Base-by-base conservation (phyloP, 2,329 filamentous ascomycete species). In the Aspergillus ochraceoroseus region DNA sequence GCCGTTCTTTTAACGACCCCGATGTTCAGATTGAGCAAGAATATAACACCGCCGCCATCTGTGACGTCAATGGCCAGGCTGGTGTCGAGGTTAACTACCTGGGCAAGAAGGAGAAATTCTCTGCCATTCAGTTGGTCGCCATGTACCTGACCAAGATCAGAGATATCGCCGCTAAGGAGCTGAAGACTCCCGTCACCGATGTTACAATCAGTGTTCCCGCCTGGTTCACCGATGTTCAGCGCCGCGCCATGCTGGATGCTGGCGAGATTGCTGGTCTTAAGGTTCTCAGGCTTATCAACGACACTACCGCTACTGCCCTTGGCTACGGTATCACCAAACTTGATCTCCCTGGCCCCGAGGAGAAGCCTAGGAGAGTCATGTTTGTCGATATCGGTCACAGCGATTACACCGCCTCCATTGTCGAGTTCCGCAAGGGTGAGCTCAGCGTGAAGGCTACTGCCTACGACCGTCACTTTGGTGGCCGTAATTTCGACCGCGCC, bases 271-370 rank as follows among this genome's bases (percentile, higher is more conserved):
- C 90, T 43, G 90, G 89, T 46, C 77, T 98, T 59, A 95, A 94
- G 73, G 76, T 89, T 26, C 82, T 98, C 51, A 82, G 92, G 47
- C 76, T 98, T 49, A 94, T 98, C 76, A 98, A 98, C 72, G 92
- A 96, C 72, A 95, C 87, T 54, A 96, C 92, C 36, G 92, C 92
- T 46, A 88, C 89, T 50, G 92, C 92, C 48, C 82, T 98, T 31
- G 92, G 92, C 52, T 98, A 88, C 67, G 92, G 92, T 65, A 96
- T 98, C 73, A 95, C 92, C 59, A 96, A 98, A 77, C 77, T 89
- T 47, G 92, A 98, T 66, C 81, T 98, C 22, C 92, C 89, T 43
- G 73, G 74, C 18, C 76, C 83, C 28, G 92, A 96, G 59, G 89
- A 96, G 80, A 87, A 87, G 74, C 89, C 92, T 46, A 82, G 85